Evolutionary conservation across 164 flowering plant genomes (phyloP), one percentile per base, ranked within the genome.

Genomic region (Vitis cinerea): DNA sequence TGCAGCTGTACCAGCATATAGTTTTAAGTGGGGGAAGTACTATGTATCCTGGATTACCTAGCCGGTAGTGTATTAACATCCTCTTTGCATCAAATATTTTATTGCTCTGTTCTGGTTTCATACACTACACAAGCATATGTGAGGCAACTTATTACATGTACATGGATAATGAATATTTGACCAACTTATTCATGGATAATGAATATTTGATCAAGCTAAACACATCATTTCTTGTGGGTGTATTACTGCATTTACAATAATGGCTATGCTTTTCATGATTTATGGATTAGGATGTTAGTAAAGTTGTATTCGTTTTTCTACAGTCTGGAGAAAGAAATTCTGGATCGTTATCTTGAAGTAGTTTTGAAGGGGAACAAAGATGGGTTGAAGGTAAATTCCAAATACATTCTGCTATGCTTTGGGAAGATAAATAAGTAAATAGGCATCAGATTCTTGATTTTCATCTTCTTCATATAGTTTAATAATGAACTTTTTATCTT

Each of bases 1-100:
- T 83, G 84, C 99, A 95, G 99, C 98, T 93, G 52, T 95, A 95
- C 84, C 97, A 93, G 80, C 98, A 93, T 71, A 95, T 95, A 69
- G 99, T 95, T 61, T 86, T 95, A 73, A 95, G 99, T 78, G 98
- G 99, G 68, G 99, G 99, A 67, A 95, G 98, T 77, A 93, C 98
- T 31, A 95, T 95, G 97, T 93, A 95, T 77, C 99, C 99, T 70
- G 99, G 99, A 76, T 82, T 95, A 73, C 97, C 99, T 72, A 95
- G 98, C 80, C 94, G 97, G 98, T 95, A 90, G 79, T 74, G 12
- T 71, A 9, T n/a, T 76, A 63, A 30, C 12, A 50, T 51, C 44
- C 54, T 56, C 19, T 58, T 63, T 17, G 19, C 14, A 16, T 27
- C 4, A 47, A 27, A 29, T 50, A 31, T 27, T 44, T 10, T 7